Evolutionary conservation across 108 stramenopile genomes (phyloP), one percentile per base, ranked within the genome.

Genomic region (Epithemia pelagica): DNA sequence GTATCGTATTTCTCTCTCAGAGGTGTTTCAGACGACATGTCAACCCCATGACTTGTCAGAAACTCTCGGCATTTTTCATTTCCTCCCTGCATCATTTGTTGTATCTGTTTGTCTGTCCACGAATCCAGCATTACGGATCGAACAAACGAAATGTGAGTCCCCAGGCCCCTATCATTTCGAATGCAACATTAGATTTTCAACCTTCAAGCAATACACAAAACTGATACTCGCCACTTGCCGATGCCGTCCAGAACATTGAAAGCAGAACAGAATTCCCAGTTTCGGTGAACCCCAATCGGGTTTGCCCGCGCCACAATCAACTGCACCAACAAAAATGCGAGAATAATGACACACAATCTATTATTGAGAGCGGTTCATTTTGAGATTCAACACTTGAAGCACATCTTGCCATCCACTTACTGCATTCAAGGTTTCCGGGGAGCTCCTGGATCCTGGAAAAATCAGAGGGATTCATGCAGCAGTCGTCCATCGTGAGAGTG

Each of bases 111-210:
- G 2, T 71, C 64, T 19, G 74, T 61, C 73, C 73, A 82, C 0
- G 66, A 54, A 52, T 82, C 81, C 81, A 82, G 70, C 8, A 24
- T 52, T 0, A 82, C 25, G 30, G 75, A 76, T 25, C 81, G 73
- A 1, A 78, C 77, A 62, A 74, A 74, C 7, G 73, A 74, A 52
- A 78, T 71, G 46, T 82, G 77, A 1, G 69, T 67, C 28, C 81
- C 81, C 2, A 78, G 55, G 33, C 67, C 63, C 30, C 78, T 73
- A 53, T 54, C 20, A 52, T 52, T 15, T 15, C 15, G 18, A 52
- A 59, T 5, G 30, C 31, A 28, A 10, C 10, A 59, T 52, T 19
- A 20, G 20, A 19, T 52, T 52, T 52, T 52, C 52, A 52, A 52
- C 20, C n/a, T n/a, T n/a, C n/a, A n/a, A n/a, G n/a, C n/a, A n/a